A percentile compares a stretch with the other conserved stretches of the same genome.
phyloP scores from a whole-genome alignment of 176 grass and related monocot genomes.

The Canna indica region DNA sequence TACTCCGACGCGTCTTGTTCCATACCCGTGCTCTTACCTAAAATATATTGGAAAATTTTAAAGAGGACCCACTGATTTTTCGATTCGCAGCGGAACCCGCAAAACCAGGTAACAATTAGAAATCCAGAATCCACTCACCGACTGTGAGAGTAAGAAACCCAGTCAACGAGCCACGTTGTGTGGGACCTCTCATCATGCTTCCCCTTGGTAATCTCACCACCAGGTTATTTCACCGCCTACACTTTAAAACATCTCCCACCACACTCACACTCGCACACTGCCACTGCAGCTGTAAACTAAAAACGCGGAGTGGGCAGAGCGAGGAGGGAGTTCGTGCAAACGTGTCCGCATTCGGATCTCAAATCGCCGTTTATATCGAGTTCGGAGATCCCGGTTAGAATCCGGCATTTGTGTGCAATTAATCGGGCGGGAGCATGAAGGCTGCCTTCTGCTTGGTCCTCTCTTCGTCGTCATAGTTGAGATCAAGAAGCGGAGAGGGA shows the following conservation, averaged over 20 bases:
- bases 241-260: slow-evolving; percentile 1
- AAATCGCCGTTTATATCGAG: not conserved
- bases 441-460: too few species aligned
- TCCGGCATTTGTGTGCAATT: not conserved
- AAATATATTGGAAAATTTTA: too few species aligned
- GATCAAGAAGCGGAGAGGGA: not conserved
- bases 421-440: not conserved
- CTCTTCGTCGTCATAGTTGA: not conserved
- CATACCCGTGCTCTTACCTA: too few species aligned
- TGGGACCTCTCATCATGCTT: not conserved
- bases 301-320: not conserved
- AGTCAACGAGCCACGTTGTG: not conserved
- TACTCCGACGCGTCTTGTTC: too few species aligned
- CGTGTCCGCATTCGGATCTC: not conserved
- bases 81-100: too few species aligned
- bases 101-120: not conserved
- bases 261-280: not conserved
- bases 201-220: not conserved
- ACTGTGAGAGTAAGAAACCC: not conserved
- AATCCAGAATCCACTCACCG: not conserved
- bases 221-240: not conserved
- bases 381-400: not conserved
- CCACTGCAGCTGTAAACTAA: not conserved
- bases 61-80: too few species aligned
- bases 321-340: not conserved